Base-by-base conservation (phyloP, 345 rosid genomes). In the Arabidopsis suecica region DNA sequence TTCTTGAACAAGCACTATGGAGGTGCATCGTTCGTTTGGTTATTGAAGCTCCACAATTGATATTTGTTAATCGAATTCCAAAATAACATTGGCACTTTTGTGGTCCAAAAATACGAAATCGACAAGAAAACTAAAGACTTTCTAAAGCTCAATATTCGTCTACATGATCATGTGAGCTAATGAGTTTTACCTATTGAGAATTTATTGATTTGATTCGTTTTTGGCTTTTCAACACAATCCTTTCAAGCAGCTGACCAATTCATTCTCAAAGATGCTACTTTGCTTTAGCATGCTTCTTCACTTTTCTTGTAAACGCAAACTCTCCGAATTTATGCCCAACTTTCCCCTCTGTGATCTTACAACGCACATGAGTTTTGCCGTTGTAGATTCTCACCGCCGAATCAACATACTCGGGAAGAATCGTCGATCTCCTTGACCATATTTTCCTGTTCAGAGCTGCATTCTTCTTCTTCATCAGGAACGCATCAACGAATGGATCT, bases 311-410 rank as follows among this genome's bases (percentile, higher is more conserved):
- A 57, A 69, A 68, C 36, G 84, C 85, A 75, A 84, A 84, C 76
- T 82, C 87, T 56, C 87, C 84, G 22, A 84, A 80, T n/a, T 82
- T 82, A 44, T 84, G 83, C 47, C 87, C 87, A 59, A 84, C 87
- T 78, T 77, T 82, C 2, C 80, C 79, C 34, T 84, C 82, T 33
- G 84, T 84, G 70, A 84, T 77, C 81, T 84, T 84, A 62, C 85
- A 71, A 13, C 82, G 81, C 13, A 84, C 80, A 49, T 75, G 82
- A 47, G 36, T 78, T 68, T 79, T 81, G 56, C 86, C 86, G 11
- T 83, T 85, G 86, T 85, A 81, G 65, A 85, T 85, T 44, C 86
- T 68, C 49, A 83, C 84, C 0, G 82, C 36, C 1, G 73, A 64
- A 68, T 81, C 73, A 41, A 85, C 58, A 57, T 80, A 85, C 75